These are phyloP conservation scores for Heterococcus sp. DNA, from an alignment of 108 stramenopile genomes.

Conservation along the genomic window DNA sequence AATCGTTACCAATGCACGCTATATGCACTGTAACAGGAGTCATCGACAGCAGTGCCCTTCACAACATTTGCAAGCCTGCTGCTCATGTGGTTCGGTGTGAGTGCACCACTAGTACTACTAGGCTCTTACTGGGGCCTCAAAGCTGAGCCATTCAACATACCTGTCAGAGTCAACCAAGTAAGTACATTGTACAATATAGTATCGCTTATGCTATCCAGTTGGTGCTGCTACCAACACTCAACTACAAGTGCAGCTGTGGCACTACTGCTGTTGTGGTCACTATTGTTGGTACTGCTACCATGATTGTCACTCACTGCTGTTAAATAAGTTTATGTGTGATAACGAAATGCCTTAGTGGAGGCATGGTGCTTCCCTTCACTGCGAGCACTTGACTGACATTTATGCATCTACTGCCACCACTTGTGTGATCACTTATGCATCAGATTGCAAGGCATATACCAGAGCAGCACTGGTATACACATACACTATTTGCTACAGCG, in stretches of 20 bases:
- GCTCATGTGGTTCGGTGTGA: constrained; percentile 57
- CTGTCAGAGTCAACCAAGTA: constrained; percentile 89
- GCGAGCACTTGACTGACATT: constrained; percentile 64
- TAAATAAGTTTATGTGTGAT: no score
- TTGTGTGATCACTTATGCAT: no score
- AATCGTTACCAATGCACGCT: no score
- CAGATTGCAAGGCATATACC: constrained; percentile 64
- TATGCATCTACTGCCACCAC: constrained; percentile 90
- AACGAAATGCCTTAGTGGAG: background rate
- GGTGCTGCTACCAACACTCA: no score
- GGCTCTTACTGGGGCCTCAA: constrained; percentile 91
- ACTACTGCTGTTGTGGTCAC: no score
- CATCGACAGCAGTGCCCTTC: constrained; percentile 88
- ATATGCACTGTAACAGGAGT: no score
- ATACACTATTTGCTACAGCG: constrained; percentile 68
- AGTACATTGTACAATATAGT: constrained; percentile 1
- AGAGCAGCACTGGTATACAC: constrained; percentile 72
- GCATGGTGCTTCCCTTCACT: background rate
- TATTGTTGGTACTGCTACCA: no score
- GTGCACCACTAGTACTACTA: constrained; percentile 86
- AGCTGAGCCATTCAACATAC: constrained; percentile 69
- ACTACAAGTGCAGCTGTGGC: no score
- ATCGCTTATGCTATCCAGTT: no score
- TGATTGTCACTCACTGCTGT: no score
- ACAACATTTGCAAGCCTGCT: constrained; percentile 75